Conservation (phyloP, 805 yeast genomes). For the Kuraishia ogatae region DNA sequence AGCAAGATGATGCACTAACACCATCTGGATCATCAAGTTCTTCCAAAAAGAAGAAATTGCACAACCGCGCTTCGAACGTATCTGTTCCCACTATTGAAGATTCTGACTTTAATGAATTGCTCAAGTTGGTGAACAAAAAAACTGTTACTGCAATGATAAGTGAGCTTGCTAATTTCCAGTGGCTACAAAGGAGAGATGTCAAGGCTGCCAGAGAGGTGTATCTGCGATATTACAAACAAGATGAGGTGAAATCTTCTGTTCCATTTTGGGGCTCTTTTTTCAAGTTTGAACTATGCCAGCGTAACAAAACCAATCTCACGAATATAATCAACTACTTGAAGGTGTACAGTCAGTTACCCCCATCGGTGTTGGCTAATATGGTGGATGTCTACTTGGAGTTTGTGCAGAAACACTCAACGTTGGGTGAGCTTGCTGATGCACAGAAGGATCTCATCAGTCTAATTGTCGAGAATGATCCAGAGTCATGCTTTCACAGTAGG, state of each 20-base stretch:
- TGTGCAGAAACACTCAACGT: constrained; percentile 17
- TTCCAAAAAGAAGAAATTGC: not conserved
- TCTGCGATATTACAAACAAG: constrained; percentile 17
- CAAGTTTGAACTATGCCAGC: constrained; percentile 38
- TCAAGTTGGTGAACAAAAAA: constrained; percentile 8
- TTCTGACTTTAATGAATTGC: constrained; percentile 9
- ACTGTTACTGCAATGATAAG: constrained; percentile 17
- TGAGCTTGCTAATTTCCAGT: constrained; percentile 15
- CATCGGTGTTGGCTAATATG: constrained; percentile 33
- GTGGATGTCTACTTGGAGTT: constrained; percentile 29
- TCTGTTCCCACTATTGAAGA: not conserved
- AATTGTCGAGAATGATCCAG: constrained; percentile 21
- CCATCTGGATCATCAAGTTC: not conserved
- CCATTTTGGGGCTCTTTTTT: constrained; percentile 52
- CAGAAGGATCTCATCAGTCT: constrained; percentile 16
- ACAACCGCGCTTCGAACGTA: not conserved
- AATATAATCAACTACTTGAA: constrained; percentile 37
- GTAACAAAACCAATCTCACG: constrained; percentile 35
- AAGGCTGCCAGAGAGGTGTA: constrained; percentile 17
- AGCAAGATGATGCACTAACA: not conserved
- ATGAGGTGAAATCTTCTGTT: constrained; percentile 28
- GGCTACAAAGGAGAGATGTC: constrained; percentile 14
- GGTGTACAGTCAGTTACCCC: constrained; percentile 37
- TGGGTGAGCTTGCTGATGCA: constrained; percentile 11
- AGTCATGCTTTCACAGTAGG: constrained; percentile 22